These are phyloP conservation scores for Trichoderma brevicompactum DNA, from an alignment of 2,329 filamentous ascomycete species.

Conservation along the genomic window DNA sequence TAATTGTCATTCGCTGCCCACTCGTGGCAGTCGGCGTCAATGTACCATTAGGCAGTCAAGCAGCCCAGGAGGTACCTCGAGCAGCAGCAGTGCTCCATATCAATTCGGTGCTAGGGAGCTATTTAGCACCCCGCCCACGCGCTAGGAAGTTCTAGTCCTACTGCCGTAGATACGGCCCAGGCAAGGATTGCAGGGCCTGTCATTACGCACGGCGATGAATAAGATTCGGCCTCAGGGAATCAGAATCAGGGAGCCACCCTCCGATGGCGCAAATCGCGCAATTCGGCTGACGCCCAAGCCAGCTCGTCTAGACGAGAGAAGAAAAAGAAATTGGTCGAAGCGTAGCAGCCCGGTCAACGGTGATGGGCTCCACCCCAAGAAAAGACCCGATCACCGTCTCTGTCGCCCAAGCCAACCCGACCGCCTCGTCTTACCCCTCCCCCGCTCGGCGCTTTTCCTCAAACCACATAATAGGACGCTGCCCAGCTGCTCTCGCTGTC, in stretches of 20 bases:
- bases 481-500: constrained; percentile 16
- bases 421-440: constrained; percentile 28
- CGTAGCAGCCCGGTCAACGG: constrained; percentile 2
- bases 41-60: not conserved
- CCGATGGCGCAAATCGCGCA: constrained; percentile 28
- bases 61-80: not conserved
- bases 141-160: constrained; percentile 2
- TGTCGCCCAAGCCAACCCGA: not conserved
- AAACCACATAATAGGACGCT: constrained; percentile 18
- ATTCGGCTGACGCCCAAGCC: constrained; percentile 22
- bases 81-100: constrained; percentile 1
- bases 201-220: constrained; percentile 26
- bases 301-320: not conserved
- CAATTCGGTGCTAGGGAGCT: not conserved
- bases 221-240: constrained; percentile 1
- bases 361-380: constrained; percentile 16
- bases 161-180: not conserved
- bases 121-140: not conserved
- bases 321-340: not conserved
- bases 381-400: constrained; percentile 19
- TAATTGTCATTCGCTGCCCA: not conserved
- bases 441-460: constrained; percentile 27
- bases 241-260: constrained; percentile 1
- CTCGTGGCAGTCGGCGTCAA: not conserved
- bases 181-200: constrained; percentile 15